Base-by-base conservation (phyloP, 2,329 filamentous ascomycete species). In the Ploettnerulaceae sp. region DNA sequence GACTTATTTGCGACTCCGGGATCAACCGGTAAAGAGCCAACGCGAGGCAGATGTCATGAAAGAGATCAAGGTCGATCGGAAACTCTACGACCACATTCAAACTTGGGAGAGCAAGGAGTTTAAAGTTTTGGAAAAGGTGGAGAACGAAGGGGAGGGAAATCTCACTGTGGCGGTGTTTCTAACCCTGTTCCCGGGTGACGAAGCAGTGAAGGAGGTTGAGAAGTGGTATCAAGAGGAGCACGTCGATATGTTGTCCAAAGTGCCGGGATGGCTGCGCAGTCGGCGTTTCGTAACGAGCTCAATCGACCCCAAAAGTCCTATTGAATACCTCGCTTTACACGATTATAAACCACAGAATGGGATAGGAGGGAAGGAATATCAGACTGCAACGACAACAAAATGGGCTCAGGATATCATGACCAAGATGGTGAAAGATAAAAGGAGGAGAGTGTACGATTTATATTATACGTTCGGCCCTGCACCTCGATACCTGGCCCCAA, bases 391-490 rank as follows among this genome's bases (percentile, higher is more conserved):
- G 56, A 69, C 72, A 8, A 89, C 85, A 1, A 69, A 76, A 1
- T 81, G 83, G 76, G 69, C 73, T 12, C 70, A 72, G 2, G 72
- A 80, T 39, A 71, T 89, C 26, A 76, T 77, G 57, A 65, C 67
- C 15, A 76, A 80, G 25, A 73, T 79, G 11, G 75, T 87, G 8
- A 74, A 71, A 17, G 66, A 69, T 36, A 78, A 77, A 58, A 71
- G 67, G 8, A 72, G 79, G 34, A 74, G 84, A 14, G 72, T 73
- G 0, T 93, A 87, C 66, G 71, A 77, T 25, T 77, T 90, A 52
- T 86, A 87, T 64, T 90, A 93, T 65, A 81, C 84, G 8, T 94
- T 95, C 60, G 86, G 87, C 0, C 76, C 84, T 0, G 86, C 78
- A 0, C 81, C 86, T 0, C 75, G 86, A 18, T 84, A 91, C 55